Conservation (phyloP, 2,329 filamentous ascomycete genomes). For the Colletotrichum sp. region DNA sequence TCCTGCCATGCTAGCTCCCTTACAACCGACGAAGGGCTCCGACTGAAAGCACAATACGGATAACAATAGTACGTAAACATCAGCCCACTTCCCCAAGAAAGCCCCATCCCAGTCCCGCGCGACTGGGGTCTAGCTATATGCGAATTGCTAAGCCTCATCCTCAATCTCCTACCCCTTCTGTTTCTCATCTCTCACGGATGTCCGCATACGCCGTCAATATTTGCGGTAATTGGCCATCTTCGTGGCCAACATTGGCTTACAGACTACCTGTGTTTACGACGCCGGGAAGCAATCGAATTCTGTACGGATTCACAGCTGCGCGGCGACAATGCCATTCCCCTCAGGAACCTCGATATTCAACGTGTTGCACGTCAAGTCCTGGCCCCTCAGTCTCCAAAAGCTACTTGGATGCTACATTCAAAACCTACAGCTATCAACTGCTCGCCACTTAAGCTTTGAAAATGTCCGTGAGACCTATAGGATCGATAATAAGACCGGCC, state of each 20-base stretch:
- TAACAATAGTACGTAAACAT: background rate
- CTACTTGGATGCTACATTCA: background rate
- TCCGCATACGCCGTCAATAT: background rate
- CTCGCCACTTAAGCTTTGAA: slow-evolving; percentile 16
- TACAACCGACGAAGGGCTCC: background rate
- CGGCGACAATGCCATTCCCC: background rate
- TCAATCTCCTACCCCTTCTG: background rate
- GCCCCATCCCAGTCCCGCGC: background rate
- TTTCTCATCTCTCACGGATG: background rate
- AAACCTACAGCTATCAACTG: background rate
- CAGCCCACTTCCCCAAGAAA: slow-evolving; percentile 6
- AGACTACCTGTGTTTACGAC: background rate
- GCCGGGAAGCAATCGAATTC: background rate
- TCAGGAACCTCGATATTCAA: background rate
- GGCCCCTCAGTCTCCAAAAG: background rate
- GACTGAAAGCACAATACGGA: background rate
- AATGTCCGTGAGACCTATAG: slow-evolving; percentile 5
- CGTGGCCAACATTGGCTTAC: background rate
- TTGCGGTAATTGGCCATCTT: background rate
- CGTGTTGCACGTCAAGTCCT: background rate
- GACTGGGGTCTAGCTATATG: background rate
- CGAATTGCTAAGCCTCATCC: background rate
- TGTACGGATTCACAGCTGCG: background rate
- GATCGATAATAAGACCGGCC: background rate
- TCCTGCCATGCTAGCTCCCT: background rate